phyloP scores from a whole-genome alignment of 495 filamentous ascomycete species.

The Bathelium albidoporum region DNA sequence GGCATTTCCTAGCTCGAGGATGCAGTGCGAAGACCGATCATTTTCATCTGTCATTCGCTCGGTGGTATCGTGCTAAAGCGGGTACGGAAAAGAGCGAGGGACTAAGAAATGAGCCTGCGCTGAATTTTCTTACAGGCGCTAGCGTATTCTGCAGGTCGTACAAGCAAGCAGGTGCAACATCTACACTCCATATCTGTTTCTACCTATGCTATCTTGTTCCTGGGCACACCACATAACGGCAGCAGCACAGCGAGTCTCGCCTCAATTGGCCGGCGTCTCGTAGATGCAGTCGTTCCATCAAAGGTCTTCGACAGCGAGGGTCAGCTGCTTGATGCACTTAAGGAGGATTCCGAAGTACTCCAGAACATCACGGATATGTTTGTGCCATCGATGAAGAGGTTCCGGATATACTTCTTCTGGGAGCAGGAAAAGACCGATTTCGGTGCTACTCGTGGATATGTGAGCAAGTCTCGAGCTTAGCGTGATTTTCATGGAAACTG shows the following conservation, averaged over 20 bases:
- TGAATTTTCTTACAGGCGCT: slow-evolving; percentile 33
- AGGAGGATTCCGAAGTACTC: slow-evolving; percentile 67
- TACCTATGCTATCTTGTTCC: slow-evolving; percentile 74
- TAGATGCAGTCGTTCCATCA: slow-evolving; percentile 56
- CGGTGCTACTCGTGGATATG: slow-evolving; percentile 44
- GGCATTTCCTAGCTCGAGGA: slow-evolving; percentile 42
- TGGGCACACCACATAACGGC: slow-evolving; percentile 80
- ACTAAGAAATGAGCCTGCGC: not conserved
- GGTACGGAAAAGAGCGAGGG: slow-evolving; percentile 22
- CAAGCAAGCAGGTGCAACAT: slow-evolving; percentile 56
- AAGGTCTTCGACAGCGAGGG: slow-evolving; percentile 61
- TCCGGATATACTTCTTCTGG: slow-evolving; percentile 57
- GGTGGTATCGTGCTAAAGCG: slow-evolving; percentile 76
- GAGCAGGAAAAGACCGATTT: slow-evolving; percentile 44
- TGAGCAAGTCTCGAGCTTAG: slow-evolving; percentile 14
- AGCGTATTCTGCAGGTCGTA: slow-evolving; percentile 54
- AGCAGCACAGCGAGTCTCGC: slow-evolving; percentile 72
- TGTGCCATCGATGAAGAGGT: slow-evolving; percentile 58
- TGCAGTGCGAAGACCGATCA: slow-evolving; percentile 55
- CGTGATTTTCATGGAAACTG: slow-evolving; percentile 19
- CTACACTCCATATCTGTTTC: slow-evolving; percentile 71
- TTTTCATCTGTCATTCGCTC: slow-evolving; percentile 77
- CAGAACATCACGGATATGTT: slow-evolving; percentile 75
- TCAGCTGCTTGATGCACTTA: slow-evolving; percentile 59
- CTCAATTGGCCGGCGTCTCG: slow-evolving; percentile 61